phyloP scores from a whole-genome alignment of 202 grass and related monocot species.

The Bolboschoenoplectus hybrid region DNA sequence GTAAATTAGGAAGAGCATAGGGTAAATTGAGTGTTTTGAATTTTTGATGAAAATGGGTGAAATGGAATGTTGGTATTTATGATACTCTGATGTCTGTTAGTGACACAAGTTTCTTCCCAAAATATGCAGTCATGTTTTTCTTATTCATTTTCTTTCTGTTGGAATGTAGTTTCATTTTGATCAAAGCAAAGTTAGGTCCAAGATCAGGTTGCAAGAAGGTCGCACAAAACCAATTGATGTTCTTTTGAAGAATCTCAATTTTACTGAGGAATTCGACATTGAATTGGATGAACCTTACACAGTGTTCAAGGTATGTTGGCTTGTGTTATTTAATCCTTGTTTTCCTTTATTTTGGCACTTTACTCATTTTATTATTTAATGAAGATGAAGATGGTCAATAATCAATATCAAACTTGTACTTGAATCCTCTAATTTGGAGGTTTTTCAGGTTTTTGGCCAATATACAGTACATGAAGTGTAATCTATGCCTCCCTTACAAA shows the following conservation, averaged over 20 bases:
- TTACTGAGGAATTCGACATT: constrained; percentile 80
- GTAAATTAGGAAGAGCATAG: not conserved
- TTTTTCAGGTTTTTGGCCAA: not conserved
- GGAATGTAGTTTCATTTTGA: constrained; percentile 89
- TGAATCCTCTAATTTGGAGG: not conserved
- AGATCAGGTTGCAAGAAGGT: constrained; percentile 91
- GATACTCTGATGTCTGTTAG: constrained; percentile 30
- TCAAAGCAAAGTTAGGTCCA: constrained; percentile 98
- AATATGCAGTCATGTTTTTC: constrained; percentile 36
- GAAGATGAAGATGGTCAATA: not conserved
- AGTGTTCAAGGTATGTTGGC: constrained; percentile 83
- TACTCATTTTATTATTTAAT: not conserved
- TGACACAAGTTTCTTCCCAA: constrained; percentile 31
- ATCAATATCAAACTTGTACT: not conserved
- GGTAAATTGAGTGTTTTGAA: constrained; percentile 11
- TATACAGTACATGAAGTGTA: not conserved
- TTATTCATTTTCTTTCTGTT: constrained; percentile 44
- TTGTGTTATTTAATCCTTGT: constrained; percentile 14
- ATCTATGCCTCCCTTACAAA: not conserved
- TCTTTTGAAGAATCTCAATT: constrained; percentile 88
- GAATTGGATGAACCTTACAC: constrained; percentile 96
- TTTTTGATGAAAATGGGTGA: constrained; percentile 5
- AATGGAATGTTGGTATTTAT: not conserved
- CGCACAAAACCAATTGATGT: constrained; percentile 96
- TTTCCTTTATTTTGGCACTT: not conserved